A percentile compares a stretch with the other conserved stretches of the same genome.
Conservation (phyloP, 768 basidiomycete species). For the Lentinula boryana region DNA sequence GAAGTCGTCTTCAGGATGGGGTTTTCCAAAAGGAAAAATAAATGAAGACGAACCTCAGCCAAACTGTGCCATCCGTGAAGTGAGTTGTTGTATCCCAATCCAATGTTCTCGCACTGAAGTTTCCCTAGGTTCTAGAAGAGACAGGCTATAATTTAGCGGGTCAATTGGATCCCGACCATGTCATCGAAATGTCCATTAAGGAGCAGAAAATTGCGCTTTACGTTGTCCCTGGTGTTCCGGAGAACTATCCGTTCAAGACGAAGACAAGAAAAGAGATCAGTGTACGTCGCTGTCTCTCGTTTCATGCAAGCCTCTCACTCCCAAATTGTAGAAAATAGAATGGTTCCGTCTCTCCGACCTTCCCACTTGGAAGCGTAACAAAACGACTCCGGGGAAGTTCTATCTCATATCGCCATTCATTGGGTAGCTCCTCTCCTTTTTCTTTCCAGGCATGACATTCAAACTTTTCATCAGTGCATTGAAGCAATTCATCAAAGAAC, state of each 20-base stretch:
- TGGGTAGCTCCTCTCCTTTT: constrained; percentile 38
- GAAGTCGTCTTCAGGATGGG: constrained; percentile 96
- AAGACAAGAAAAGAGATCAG: constrained; percentile 98
- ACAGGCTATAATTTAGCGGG: constrained; percentile 87
- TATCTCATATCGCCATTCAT: constrained; percentile 96
- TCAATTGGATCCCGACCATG: constrained; percentile 58
- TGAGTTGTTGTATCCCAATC: constrained; percentile 26
- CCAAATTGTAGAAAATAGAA: constrained; percentile 72
- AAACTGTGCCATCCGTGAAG: constrained; percentile 89
- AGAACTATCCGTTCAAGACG: constrained; percentile 86
- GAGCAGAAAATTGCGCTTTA: constrained; percentile 90
- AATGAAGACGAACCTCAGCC: constrained; percentile 85
- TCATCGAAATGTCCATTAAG: constrained; percentile 80
- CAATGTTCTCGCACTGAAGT: constrained; percentile 2
- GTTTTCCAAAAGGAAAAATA: constrained; percentile 99
- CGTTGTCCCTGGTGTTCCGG: constrained; percentile 83
- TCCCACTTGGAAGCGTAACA: constrained; percentile 88
- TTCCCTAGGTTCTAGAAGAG: constrained; percentile 83
- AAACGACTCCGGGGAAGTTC: constrained; percentile 69
- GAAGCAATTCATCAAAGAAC: constrained; percentile 62
- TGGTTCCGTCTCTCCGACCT: constrained; percentile 91
- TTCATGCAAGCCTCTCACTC: constrained; percentile 12
- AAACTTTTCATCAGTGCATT: constrained; percentile 36
- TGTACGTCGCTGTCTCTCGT: constrained; percentile 37
- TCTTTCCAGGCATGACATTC: constrained; percentile 4